Base-by-base conservation (phyloP, 768 basidiomycete genomes). In the Inosperma sp. region DNA sequence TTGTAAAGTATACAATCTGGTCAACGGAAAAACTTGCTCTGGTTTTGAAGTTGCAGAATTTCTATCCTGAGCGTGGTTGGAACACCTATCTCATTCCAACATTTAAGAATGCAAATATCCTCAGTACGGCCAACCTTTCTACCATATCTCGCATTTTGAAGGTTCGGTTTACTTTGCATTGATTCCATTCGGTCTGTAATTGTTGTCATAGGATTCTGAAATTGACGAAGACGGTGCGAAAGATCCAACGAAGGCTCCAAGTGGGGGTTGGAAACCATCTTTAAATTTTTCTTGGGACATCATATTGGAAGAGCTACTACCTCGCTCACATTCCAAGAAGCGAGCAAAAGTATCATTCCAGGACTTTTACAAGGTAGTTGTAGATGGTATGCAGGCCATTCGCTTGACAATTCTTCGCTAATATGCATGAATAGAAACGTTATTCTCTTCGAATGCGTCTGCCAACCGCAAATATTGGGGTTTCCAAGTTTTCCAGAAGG, bases 381-480 rank as follows among this genome's bases (percentile, higher is more conserved):
- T 98, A 13, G 95, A 99, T 65, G 92, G 93, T 93, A 59, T n/a
- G n/a, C n/a, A n/a, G n/a, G n/a, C n/a, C n/a, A n/a, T n/a, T n/a
- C n/a, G n/a, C n/a, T n/a, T n/a, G n/a, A n/a, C n/a, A n/a, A n/a
- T n/a, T n/a, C n/a, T n/a, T n/a, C n/a, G n/a, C n/a, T n/a, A n/a
- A n/a, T n/a, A n/a, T n/a, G n/a, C n/a, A n/a, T n/a, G n/a, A n/a
- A n/a, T n/a, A 97, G 94, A 95, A 64, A 86, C 89, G 2, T 69
- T 97, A 35, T 96, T 97, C 62, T 82, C 88, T 6, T 73, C 84
- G 6, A 86, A 85, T 16, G 82, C 93, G 0, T 93, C 93, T 1
- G 72, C 86, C 0, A 86, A 93, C 66, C 81, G 92, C 43, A 95
- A 96, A 68, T 91, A 86, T 62, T 94, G 91, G 87, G 95, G 93